phyloP scores from a whole-genome alignment of 768 basidiomycete species.

The Calvatia gigantea region DNA sequence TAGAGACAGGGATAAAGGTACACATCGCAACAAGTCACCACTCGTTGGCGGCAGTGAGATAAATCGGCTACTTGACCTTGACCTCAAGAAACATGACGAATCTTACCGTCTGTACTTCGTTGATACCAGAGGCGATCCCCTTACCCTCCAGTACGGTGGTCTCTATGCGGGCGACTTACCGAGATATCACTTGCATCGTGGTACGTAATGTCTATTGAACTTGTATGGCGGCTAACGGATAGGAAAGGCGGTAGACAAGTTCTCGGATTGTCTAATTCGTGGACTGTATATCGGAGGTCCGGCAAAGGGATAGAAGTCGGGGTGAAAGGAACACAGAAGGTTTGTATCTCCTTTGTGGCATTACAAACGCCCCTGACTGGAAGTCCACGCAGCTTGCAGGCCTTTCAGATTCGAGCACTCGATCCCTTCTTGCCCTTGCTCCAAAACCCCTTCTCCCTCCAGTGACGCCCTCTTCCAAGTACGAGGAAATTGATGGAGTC shows the following conservation, averaged over 20 bases:
- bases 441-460: conserved; percentile 44
- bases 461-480: conserved; percentile 34
- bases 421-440: conserved; percentile 48
- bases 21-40: conserved; percentile 24
- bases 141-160: conserved; percentile 68
- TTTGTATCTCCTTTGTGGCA: conserved; percentile 17
- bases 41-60: conserved; percentile 21
- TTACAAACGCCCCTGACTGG: conserved; percentile 6
- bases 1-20: conserved; percentile 21
- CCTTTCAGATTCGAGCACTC: conserved; percentile 55
- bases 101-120: conserved; percentile 48
- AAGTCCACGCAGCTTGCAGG: conserved; percentile 34
- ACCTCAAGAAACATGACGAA: conserved; percentile 15
- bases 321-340: conserved; percentile 39
- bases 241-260: conserved; percentile 56
- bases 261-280: conserved; percentile 54
- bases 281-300: conserved; percentile 41
- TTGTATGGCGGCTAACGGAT: conserved; percentile 46
- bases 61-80: background rate
- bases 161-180: conserved; percentile 62
- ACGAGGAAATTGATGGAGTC: conserved; percentile 67
- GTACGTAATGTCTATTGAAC: conserved; percentile 36
- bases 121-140: conserved; percentile 62
- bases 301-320: conserved; percentile 60
- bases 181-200: conserved; percentile 54